Base-by-base conservation (phyloP, 2,329 filamentous ascomycete species). In the Diatrype stigma region DNA sequence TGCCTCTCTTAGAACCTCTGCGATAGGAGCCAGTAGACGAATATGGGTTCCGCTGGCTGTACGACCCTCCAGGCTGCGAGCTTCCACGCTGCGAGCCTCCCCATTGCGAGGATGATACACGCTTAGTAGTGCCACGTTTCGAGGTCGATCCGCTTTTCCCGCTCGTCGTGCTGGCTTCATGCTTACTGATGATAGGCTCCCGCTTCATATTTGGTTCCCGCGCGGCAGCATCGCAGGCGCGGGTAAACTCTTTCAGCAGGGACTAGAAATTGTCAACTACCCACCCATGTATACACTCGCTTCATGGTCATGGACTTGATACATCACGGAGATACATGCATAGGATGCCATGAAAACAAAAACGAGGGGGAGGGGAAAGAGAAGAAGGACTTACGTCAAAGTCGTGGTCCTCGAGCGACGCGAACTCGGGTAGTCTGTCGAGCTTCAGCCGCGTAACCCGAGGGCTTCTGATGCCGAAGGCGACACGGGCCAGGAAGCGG, bases 391-490 rank as follows among this genome's bases (percentile, higher is more conserved):
- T 48, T 59, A 79, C 74, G 58, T 70, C 65, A 44, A 83, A 84
- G 30, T 78, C 71, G 49, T 82, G 78, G 51, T 81, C 72, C 23
- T 71, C 74, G 68, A 84, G 72, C 3, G 75, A 80, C 44, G 73
- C 75, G 59, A 82, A 84, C 0, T 77, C 70, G 0, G 53, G 32
- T 7, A 62, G 62, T 47, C 67, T 76, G 12, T 73, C 68, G 30
- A 85, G 56, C 59, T 75, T 79, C 48, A 81, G 61, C 35, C 68
- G 63, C 5, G 66, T 71, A 1, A 82, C 72, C 1, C 81, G 67
- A 0, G 82, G 83, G 56, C 80, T 85, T 42, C 70, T 71, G 60
- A 86, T 85, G 0, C 83, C 83, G 60, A 85, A 86, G 0, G 81
- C 82, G 3, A 86, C 67, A 19, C 78, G 72, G 0, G 83, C 80